Conservation (phyloP, 176 grass and related monocot genomes). For the Lolium multiflorum region DNA sequence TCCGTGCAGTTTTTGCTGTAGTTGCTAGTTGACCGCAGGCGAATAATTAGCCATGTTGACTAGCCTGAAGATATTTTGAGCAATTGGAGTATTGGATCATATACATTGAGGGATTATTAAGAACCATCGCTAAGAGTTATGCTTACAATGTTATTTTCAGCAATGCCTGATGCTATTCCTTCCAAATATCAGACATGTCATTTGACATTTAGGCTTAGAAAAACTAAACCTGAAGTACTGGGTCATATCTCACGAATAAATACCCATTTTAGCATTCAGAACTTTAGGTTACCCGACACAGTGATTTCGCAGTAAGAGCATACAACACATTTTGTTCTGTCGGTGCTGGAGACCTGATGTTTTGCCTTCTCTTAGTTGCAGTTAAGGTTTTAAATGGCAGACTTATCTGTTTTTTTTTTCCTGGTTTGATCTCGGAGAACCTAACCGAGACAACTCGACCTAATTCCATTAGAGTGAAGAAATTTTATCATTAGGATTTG, state of each 20-base stretch:
- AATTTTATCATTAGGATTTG: slow-evolving; percentile 14
- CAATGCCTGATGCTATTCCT: background rate
- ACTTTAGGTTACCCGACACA: background rate
- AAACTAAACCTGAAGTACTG: slow-evolving; percentile 2
- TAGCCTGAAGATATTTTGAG: background rate
- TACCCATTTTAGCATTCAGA: background rate
- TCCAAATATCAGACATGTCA: background rate
- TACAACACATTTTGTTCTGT: background rate
- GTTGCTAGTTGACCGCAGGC: slow-evolving; percentile 6
- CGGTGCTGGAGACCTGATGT: slow-evolving; percentile 20
- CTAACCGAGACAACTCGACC: background rate
- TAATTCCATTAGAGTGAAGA: background rate
- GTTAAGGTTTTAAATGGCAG: background rate
- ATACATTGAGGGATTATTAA: slow-evolving; percentile 7
- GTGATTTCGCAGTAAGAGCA: background rate
- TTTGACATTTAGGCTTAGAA: slow-evolving; percentile 17
- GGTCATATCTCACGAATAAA: background rate
- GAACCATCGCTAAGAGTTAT: background rate
- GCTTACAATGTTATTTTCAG: background rate
- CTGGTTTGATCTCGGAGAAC: background rate
- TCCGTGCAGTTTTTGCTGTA: background rate
- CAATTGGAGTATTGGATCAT: slow-evolving; percentile 6
- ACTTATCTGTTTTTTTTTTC: background rate
- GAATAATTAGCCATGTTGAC: background rate
- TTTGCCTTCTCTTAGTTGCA: background rate